Evolutionary conservation across 495 filamentous ascomycete genomes (phyloP).

Genomic region (Penicillium psychrofluorescens): DNA sequence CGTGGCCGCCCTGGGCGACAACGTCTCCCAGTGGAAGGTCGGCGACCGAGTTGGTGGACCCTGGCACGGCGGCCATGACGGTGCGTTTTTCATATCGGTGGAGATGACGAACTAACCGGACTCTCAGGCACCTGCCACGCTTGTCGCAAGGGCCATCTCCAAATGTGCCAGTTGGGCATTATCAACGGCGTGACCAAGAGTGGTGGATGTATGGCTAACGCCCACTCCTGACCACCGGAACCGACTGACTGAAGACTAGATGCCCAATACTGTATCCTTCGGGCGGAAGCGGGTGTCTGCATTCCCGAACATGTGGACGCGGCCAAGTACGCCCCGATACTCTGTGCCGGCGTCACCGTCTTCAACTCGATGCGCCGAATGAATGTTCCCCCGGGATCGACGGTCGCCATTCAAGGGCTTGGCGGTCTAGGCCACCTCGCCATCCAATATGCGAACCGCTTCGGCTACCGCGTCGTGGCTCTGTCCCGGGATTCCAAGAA

Average conservation of each 20-base stretch:
- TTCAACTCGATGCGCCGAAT: slow-evolving; percentile 65
- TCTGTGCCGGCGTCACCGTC: slow-evolving; percentile 66
- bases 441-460: slow-evolving; percentile 56
- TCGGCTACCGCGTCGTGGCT: slow-evolving; percentile 60
- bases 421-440: slow-evolving; percentile 64
- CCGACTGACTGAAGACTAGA: slow-evolving; percentile 16
- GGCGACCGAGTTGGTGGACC: slow-evolving; percentile 46
- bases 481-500: slow-evolving; percentile 51
- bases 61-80: slow-evolving; percentile 50
- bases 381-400: slow-evolving; percentile 47
- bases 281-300: slow-evolving; percentile 55
- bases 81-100: slow-evolving; percentile 3
- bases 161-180: slow-evolving; percentile 44
- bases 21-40: slow-evolving; percentile 34
- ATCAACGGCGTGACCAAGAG: slow-evolving; percentile 47
- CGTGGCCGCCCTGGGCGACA: slow-evolving; percentile 40
- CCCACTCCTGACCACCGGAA: background rate
- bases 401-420: slow-evolving; percentile 59
- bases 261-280: slow-evolving; percentile 56
- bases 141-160: slow-evolving; percentile 42
- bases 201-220: slow-evolving; percentile 36
- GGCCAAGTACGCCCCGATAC: slow-evolving; percentile 54
- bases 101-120: background rate
- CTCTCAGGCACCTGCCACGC: slow-evolving; percentile 29
- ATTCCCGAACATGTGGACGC: slow-evolving; percentile 52